A percentile compares a stretch with the other conserved stretches of the same genome.
Conservation (phyloP, 2,329 filamentous ascomycete genomes). For the Dactylellina parvicollis region DNA sequence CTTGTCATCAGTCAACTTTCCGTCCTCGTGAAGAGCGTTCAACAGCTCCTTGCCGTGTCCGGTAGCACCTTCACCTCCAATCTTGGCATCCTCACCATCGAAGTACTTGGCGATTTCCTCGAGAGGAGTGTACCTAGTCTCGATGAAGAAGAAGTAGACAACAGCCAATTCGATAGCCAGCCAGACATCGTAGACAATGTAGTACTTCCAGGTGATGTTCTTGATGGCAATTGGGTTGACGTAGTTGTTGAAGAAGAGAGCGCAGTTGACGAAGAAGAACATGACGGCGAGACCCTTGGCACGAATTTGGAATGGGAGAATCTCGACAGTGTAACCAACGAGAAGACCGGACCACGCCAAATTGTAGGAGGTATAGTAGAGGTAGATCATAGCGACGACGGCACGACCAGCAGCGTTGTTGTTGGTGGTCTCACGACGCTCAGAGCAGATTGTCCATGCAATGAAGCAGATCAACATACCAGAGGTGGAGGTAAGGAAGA, state of each 20-base stretch:
- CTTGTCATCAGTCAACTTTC: conserved; percentile 46
- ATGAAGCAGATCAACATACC: conserved; percentile 62
- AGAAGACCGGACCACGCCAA: conserved; percentile 63
- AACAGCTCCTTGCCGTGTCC: conserved; percentile 53
- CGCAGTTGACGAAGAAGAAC: conserved; percentile 63
- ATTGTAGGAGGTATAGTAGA: conserved; percentile 61
- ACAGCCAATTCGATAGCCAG: conserved; percentile 62
- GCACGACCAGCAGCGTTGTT: conserved; percentile 57
- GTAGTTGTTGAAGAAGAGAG: conserved; percentile 66
- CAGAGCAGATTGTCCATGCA: conserved; percentile 62
- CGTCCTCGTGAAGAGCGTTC: conserved; percentile 55
- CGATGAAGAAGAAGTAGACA: conserved; percentile 64
- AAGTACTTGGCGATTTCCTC: conserved; percentile 65
- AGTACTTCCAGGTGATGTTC: conserved; percentile 63
- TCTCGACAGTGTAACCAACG: conserved; percentile 64
- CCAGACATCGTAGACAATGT: conserved; percentile 63
- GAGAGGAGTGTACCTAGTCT: conserved; percentile 63
- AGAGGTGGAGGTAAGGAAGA: conserved; percentile 62
- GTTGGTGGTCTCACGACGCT: conserved; percentile 57
- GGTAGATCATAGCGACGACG: conserved; percentile 60
- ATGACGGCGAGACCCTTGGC: conserved; percentile 63
- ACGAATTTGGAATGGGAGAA: conserved; percentile 64
- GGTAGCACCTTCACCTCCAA: conserved; percentile 54
- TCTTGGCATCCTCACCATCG: conserved; percentile 62
- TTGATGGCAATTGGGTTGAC: conserved; percentile 65